Base-by-base conservation (phyloP, 495 filamentous ascomycete species). In the Penicillium argentinense region DNA sequence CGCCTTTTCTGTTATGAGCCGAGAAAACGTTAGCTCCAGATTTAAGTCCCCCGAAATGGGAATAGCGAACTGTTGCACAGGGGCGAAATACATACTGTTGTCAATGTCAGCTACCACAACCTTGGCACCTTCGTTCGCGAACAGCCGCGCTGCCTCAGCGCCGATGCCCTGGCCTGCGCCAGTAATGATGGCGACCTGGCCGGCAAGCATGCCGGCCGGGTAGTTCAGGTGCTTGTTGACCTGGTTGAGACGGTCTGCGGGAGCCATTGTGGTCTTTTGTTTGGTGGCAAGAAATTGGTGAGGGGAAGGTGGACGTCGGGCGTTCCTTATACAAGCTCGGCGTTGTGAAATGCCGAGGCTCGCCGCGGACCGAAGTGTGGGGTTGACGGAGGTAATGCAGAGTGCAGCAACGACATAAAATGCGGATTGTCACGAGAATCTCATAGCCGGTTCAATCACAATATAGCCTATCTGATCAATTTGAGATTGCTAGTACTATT, bases 161-260 rank as follows among this genome's bases (percentile, higher is more conserved):
- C 89, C 89, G 62, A 95, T 95, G 54, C 89, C 89, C 68, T 95
- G 88, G n/a, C 85, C 89, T 12, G 81, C 80, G 37, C 89, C 89
- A 25, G 89, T 95, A 58, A 95, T 84, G 64, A 95, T 91, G 58
- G 88, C 88, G n/a, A 84, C 80, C 67, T 93, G 87, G 42, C 83
- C 82, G 28, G 77, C 78, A 11, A 93, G 81, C 50, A 93, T 73
- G 40, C 89, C 89, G 56, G 79, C 75, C 11, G 88, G 87, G 73
- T 81, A 91, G 72, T 86, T 89, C 51, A 92, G 80, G 62, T 92
- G 88, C 42, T 76, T 74, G 49, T 83, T 78, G 43, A 92, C 77
- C 62, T 92, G 88, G 42, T 67, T 64, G 48, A 85, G 69, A 49
- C 85, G 77, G 61, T 83, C 71, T 16, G 75, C 45, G 28, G 64